Conservation (phyloP, 345 rosid species). For the Raphanus raphanistrum region DNA sequence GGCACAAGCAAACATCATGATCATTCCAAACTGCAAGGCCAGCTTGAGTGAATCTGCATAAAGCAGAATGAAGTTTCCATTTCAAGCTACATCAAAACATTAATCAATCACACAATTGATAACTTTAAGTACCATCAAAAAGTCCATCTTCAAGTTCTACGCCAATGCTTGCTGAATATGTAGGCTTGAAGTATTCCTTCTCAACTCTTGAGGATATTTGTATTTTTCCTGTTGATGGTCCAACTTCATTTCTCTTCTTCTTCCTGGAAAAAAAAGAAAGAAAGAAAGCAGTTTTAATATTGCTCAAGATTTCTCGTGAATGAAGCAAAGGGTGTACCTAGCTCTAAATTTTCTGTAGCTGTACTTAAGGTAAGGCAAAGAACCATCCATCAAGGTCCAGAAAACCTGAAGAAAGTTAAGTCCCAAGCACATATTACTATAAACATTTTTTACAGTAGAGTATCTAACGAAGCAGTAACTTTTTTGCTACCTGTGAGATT, state of each 20-base stretch:
- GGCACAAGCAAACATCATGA: slow-evolving; percentile 99
- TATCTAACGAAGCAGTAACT: background rate
- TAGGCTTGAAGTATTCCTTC: slow-evolving; percentile 83
- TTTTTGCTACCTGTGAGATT: slow-evolving; percentile 54
- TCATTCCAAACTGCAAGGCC: slow-evolving; percentile 91
- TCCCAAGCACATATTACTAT: background rate
- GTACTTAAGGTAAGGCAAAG: slow-evolving; percentile 79
- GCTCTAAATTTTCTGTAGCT: slow-evolving; percentile 71
- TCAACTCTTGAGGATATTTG: slow-evolving; percentile 56
- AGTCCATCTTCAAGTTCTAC: slow-evolving; percentile 92
- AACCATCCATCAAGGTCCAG: slow-evolving; percentile 74
- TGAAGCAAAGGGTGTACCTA: slow-evolving; percentile 48
- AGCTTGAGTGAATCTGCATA: slow-evolving; percentile 78
- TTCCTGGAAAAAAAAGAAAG: slow-evolving; percentile 45
- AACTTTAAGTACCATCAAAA: slow-evolving; percentile 64
- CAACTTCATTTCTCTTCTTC: slow-evolving; percentile 48
- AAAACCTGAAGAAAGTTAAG: slow-evolving; percentile 53
- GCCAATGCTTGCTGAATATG: slow-evolving; percentile 78
- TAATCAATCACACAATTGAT: background rate
- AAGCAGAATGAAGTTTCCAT: slow-evolving; percentile 1
- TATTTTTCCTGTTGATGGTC: background rate
- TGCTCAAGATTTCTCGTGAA: slow-evolving; percentile 5
- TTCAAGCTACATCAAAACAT: background rate
- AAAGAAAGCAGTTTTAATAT: background rate
- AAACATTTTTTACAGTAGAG: slow-evolving; percentile 6